Percentiles rank a stretch among this genome's conserved stretches.
Conservation (phyloP, 2,329 filamentous ascomycete species). For the Cladophialophora immunda region DNA sequence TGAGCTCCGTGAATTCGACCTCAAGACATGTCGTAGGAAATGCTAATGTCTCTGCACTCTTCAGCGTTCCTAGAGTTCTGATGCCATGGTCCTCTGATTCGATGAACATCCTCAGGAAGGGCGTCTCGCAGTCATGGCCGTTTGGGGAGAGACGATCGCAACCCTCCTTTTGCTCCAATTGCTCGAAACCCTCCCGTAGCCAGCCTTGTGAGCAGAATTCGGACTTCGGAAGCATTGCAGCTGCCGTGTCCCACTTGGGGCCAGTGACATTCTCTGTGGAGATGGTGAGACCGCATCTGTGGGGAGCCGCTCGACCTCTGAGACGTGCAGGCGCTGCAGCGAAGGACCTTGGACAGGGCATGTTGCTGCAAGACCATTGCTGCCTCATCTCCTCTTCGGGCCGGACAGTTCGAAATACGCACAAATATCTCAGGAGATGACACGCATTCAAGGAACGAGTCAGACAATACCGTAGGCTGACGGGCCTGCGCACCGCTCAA, state of each 20-base stretch:
- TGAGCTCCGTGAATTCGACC: not conserved
- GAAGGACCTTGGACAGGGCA: not conserved
- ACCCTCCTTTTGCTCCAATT: not conserved
- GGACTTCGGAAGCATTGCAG: not conserved
- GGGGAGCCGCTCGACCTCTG: not conserved
- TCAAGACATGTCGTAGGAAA: not conserved
- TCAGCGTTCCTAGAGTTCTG: not conserved
- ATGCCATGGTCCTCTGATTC: not conserved
- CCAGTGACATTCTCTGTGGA: not conserved
- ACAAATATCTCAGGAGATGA: not conserved
- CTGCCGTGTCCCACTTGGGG: not conserved
- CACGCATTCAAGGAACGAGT: not conserved
- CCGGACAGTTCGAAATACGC: not conserved
- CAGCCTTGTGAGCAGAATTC: constrained; percentile 1
- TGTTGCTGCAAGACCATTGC: not conserved
- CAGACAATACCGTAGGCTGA: not conserved
- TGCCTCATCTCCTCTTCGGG: not conserved
- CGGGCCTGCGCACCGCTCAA: not conserved
- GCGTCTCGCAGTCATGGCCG: not conserved
- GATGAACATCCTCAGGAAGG: not conserved
- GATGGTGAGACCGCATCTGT: not conserved
- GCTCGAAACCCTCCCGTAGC: not conserved
- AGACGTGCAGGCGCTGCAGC: not conserved
- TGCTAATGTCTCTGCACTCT: not conserved
- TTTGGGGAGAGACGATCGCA: not conserved